These are phyloP conservation scores for Backusella australiensis DNA, from an alignment of 192 early-diverging fungal genomes.

Conservation along the genomic window DNA sequence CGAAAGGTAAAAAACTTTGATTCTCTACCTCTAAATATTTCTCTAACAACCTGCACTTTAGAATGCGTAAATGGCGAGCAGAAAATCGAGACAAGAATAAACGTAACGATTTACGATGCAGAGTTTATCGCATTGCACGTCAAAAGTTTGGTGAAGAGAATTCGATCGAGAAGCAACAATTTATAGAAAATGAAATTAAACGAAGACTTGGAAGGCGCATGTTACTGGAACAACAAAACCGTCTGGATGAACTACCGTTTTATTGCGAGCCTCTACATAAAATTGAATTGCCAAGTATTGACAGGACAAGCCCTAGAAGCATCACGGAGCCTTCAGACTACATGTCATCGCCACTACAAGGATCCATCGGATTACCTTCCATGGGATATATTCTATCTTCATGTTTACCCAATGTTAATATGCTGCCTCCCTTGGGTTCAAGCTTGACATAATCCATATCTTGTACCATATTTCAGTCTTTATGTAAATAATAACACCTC, in stretches of 20 bases:
- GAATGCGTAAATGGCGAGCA: conserved; percentile 47
- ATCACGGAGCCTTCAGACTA: not conserved
- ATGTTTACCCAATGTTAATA: not conserved
- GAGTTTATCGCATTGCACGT: conserved; percentile 61
- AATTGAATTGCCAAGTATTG: conserved; percentile 9
- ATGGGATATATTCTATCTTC: not conserved
- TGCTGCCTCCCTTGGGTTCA: not conserved
- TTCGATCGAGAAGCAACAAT: conserved; percentile 55
- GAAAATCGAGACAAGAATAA: conserved; percentile 52
- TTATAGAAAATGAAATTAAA: conserved; percentile 60
- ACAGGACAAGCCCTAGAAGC: not conserved
- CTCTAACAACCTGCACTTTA: not conserved
- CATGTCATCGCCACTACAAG: not conserved
- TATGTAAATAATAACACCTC: not conserved
- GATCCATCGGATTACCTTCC: not conserved
- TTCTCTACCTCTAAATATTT: not conserved
- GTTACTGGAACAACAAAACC: not conserved
- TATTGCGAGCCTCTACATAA: conserved; percentile 7
- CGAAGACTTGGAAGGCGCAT: conserved; percentile 30
- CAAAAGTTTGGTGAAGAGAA: conserved; percentile 59
- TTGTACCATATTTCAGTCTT: not conserved
- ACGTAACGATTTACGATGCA: conserved; percentile 65
- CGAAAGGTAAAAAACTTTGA: conserved; percentile 11
- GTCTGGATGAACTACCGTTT: not conserved
- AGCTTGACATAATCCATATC: not conserved